Conservation (phyloP, 352 stramenopile species). For the Nothophytophthora sp. region DNA sequence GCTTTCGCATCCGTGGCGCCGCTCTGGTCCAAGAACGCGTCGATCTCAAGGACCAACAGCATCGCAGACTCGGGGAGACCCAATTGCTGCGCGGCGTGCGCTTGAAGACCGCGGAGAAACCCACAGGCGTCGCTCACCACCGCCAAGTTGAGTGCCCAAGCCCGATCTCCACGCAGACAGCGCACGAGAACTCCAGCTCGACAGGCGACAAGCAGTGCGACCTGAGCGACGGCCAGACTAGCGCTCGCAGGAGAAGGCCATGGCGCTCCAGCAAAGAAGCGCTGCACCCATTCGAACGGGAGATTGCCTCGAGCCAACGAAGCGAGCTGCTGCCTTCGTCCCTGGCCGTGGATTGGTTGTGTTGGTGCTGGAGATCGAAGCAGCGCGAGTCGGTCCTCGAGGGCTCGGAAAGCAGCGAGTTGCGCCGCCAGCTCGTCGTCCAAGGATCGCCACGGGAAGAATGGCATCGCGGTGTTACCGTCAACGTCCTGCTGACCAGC, state of each 20-base stretch:
- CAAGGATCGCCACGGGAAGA: conserved; percentile 28
- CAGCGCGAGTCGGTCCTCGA: conserved; percentile 1
- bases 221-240: conserved; percentile 13
- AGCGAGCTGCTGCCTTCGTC: conserved; percentile 4
- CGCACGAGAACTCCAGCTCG: conserved; percentile 21
- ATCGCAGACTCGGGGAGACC: conserved; percentile 5
- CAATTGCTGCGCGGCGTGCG: neutral
- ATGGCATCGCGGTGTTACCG: neutral
- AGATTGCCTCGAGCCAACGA: conserved; percentile 17
- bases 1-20: neutral
- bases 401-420: conserved; percentile 5
- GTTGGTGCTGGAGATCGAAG: neutral
- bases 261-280: conserved; percentile 7
- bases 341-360: neutral
- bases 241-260: conserved; percentile 10
- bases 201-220: conserved; percentile 24
- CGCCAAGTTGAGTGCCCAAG: conserved; percentile 25
- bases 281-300: conserved; percentile 16
- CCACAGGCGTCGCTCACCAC: conserved; percentile 13
- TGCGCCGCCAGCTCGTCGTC: conserved; percentile 14
- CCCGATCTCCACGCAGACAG: conserved; percentile 21
- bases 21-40: conserved; percentile 3
- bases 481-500: neutral
- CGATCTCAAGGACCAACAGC: conserved; percentile 15
- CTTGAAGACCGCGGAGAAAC: conserved; percentile 12